A percentile compares a stretch with the other conserved stretches of the same genome.
Conservation (phyloP, 129 eudicot genomes). For the Flaveria brownii region DNA sequence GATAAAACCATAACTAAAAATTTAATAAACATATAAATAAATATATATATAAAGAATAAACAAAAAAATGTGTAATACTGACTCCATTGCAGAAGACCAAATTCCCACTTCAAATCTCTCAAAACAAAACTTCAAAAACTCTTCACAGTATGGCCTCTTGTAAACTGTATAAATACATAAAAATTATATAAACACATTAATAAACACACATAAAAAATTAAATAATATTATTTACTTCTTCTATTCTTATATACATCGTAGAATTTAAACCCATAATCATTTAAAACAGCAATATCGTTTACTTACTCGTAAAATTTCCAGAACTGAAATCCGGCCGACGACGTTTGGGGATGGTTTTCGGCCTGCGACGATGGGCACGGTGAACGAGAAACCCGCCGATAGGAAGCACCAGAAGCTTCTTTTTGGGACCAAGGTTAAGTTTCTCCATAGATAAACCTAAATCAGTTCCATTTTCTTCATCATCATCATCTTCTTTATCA, state of each 20-base stretch:
- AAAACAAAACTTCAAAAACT: slow-evolving; percentile 59
- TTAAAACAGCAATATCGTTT: too few relatives aligned
- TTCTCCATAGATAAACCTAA: slow-evolving; percentile 39
- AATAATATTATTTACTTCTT: background rate
- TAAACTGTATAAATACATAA: slow-evolving; percentile 33
- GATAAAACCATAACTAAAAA: background rate
- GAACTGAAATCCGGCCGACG: slow-evolving; percentile 29
- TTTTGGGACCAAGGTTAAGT: slow-evolving; percentile 42
- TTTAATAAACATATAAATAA: background rate
- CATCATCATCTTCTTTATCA: background rate
- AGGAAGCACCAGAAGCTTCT: slow-evolving; percentile 58
- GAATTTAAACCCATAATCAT: too few relatives aligned
- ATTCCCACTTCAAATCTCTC: slow-evolving; percentile 66
- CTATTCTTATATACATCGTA: too few relatives aligned
- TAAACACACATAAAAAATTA: background rate
- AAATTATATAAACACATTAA: background rate
- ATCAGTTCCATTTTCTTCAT: background rate
- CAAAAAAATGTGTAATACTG: slow-evolving; percentile 11
- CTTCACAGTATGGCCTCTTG: slow-evolving; percentile 56
- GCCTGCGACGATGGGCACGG: slow-evolving; percentile 31
- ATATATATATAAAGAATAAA: background rate
- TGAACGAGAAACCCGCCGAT: slow-evolving; percentile 50
- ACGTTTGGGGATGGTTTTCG: slow-evolving; percentile 10
- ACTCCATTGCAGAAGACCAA: slow-evolving; percentile 66
- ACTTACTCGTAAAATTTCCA: slow-evolving; percentile 34